Base-by-base conservation (phyloP, 441 rosid species). In the Populus trichocarpa region DNA sequence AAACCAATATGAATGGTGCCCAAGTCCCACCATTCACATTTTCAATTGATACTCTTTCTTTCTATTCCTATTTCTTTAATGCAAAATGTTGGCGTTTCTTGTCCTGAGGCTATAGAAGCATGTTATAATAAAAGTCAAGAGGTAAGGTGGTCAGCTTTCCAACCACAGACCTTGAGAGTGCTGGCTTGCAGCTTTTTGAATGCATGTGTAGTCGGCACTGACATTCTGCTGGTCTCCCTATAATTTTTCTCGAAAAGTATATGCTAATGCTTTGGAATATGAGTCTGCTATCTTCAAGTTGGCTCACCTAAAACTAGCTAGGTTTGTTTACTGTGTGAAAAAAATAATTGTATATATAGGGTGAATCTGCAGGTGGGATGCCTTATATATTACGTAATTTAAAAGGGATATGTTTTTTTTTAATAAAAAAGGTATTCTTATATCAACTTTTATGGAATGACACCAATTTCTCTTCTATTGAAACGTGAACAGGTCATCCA, bases 1-100 rank as follows among this genome's bases (percentile, higher is more conserved):
- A 1, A 42, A 42, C 1, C 53, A 42, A 1, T 50, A 38, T 10
- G 46, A 9, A 38, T 38, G 46, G 46, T 38, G 18, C 18, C n/a
- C 6, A 36, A 13, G 73, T 50, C 73, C 79, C 53, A 69, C 73
- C 32, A 69, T 53, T 66, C 38, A 9, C 42, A 18, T 75, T 61
- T 10, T 38, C 61, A 66, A 69, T 25, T 22, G 46, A 59, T 23
- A 4, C 7, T 14, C 20, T 46, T 13, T 46, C 57, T 46, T 46
- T 46, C 57, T 46, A 14, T 14, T 46, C 18, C 3, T 13, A 63
- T 23, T 66, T 25, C 6, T 13, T 23, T 23, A 18, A 12, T 42
- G 2, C 20, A 75, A 50, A 68, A 8, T 67, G 6, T 3, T 57
- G 25, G 61, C n/a, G 38, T 59, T 69, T 59, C 23, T 18, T 57